Evolutionary conservation across 2,329 filamentous ascomycete species (phyloP).

Genomic region (Fonsecaea nubica): DNA sequence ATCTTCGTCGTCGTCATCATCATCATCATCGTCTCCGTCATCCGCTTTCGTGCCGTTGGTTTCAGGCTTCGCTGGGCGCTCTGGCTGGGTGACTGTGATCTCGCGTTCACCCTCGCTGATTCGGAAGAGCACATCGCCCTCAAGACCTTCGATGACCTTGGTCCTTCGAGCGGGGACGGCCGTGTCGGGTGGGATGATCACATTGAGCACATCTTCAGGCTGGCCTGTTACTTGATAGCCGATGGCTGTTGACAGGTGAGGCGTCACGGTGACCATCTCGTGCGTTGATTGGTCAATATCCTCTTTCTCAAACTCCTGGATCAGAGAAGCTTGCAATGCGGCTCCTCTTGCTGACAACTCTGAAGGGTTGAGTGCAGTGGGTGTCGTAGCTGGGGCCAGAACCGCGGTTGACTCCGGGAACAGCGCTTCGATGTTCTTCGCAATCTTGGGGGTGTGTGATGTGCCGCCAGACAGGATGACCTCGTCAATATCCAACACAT

Average conservation of each 20-base stretch:
- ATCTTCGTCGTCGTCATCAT: constrained; percentile 67
- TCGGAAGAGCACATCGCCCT: constrained; percentile 86
- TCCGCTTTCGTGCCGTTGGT: constrained; percentile 63
- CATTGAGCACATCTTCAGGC: constrained; percentile 68
- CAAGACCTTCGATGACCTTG: constrained; percentile 76
- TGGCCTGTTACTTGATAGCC: constrained; percentile 63
- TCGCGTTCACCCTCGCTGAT: constrained; percentile 86
- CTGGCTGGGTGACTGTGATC: constrained; percentile 91
- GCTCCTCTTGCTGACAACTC: constrained; percentile 88
- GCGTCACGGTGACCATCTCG: constrained; percentile 90
- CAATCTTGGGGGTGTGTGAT: constrained; percentile 92
- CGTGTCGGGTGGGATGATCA: constrained; percentile 84
- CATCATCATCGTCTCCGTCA: constrained; percentile 62
- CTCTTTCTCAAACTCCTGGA: constrained; percentile 90
- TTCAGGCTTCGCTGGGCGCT: constrained; percentile 73
- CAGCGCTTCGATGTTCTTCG: constrained; percentile 75
- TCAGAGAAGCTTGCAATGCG: constrained; percentile 91
- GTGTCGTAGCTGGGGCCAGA: constrained; percentile 79
- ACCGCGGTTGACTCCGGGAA: constrained; percentile 83
- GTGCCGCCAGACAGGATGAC: constrained; percentile 92
- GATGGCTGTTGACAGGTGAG: constrained; percentile 86
- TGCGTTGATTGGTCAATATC: constrained; percentile 97
- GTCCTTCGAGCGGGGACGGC: constrained; percentile 87
- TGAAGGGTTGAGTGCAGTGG: constrained; percentile 86
- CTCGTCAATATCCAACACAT: constrained; percentile 91